These are phyloP conservation scores for Cyclotella kingstonii DNA, from an alignment of 108 stramenopile species.

Conservation along the genomic window DNA sequence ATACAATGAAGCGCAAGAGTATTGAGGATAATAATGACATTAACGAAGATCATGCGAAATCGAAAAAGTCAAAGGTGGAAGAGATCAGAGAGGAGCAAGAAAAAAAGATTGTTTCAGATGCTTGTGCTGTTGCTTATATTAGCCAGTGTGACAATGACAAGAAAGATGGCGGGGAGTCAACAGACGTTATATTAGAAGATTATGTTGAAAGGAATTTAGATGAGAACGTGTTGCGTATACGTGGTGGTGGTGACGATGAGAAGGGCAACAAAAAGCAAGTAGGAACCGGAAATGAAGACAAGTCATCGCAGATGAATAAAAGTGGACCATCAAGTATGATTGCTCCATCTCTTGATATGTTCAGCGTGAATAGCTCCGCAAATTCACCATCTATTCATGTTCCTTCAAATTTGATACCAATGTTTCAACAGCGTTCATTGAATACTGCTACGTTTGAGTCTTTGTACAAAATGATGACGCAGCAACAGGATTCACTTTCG, in stretches of 20 bases:
- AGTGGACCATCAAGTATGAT: too few relatives aligned
- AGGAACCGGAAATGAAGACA: conserved; percentile 1
- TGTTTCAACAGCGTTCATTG: conserved; percentile 11
- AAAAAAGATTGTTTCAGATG: not conserved
- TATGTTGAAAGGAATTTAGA: not conserved
- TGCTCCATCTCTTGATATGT: too few relatives aligned
- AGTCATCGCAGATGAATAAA: not conserved
- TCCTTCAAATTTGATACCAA: not conserved
- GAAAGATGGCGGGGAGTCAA: not conserved
- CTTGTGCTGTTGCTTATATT: conserved; percentile 28
- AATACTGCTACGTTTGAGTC: not conserved
- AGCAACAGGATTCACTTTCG: not conserved
- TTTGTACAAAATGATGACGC: too few relatives aligned
- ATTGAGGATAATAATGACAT: not conserved
- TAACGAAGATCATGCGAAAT: not conserved
- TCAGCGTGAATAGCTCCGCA: too few relatives aligned
- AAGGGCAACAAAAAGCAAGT: conserved; percentile 4
- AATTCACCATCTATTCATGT: not conserved
- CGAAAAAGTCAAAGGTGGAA: conserved; percentile 2
- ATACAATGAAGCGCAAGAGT: conserved; percentile 15
- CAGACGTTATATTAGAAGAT: too few relatives aligned
- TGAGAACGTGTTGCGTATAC: conserved; percentile 13
- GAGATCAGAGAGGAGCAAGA: conserved; percentile 1
- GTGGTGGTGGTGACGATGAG: conserved; percentile 27
- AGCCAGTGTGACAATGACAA: conserved; percentile 3